These are phyloP conservation scores for Pichia rugopelliculosa DNA, from an alignment of 805 yeast genomes.

Conservation along the genomic window DNA sequence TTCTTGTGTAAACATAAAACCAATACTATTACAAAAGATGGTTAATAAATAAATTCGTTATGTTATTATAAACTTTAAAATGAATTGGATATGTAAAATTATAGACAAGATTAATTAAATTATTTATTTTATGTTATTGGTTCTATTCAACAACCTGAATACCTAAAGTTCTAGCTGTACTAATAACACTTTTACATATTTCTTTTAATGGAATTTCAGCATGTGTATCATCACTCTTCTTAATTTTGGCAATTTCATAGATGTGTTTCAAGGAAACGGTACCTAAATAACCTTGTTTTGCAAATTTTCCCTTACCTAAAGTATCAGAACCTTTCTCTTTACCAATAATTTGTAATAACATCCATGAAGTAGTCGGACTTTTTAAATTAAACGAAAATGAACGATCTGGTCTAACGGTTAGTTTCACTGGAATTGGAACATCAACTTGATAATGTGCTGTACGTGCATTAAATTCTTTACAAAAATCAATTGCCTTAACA, in stretches of 20 bases:
- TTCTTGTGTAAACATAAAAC: background rate
- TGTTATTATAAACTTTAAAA: background rate
- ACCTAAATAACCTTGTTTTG: slow-evolving; percentile 27
- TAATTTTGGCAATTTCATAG: slow-evolving; percentile 91
- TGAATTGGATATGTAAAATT: background rate
- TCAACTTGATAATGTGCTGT: slow-evolving; percentile 85
- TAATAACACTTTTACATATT: slow-evolving; percentile 73
- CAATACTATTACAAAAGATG: background rate
- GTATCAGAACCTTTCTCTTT: slow-evolving; percentile 70
- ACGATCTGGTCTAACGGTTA: slow-evolving; percentile 89
- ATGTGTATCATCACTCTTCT: slow-evolving; percentile 79
- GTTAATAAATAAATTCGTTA: background rate
- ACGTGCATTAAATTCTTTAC: slow-evolving; percentile 96
- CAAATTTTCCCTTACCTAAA: slow-evolving; percentile 56
- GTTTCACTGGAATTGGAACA: slow-evolving; percentile 78
- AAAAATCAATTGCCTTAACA: slow-evolving; percentile 95
- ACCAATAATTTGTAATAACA: slow-evolving; percentile 75
- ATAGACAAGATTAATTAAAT: background rate
- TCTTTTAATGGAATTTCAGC: slow-evolving; percentile 60
- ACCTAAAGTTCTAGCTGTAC: slow-evolving; percentile 88
- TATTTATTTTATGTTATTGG: background rate
- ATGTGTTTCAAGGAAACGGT: slow-evolving; percentile 73
- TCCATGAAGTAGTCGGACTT: slow-evolving; percentile 87
- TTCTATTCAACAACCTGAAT: slow-evolving; percentile 66
- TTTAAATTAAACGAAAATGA: slow-evolving; percentile 78